These are phyloP conservation scores for Sordariomycetes sp. DNA, from an alignment of 2,329 filamentous ascomycete genomes.

Conservation along the genomic window DNA sequence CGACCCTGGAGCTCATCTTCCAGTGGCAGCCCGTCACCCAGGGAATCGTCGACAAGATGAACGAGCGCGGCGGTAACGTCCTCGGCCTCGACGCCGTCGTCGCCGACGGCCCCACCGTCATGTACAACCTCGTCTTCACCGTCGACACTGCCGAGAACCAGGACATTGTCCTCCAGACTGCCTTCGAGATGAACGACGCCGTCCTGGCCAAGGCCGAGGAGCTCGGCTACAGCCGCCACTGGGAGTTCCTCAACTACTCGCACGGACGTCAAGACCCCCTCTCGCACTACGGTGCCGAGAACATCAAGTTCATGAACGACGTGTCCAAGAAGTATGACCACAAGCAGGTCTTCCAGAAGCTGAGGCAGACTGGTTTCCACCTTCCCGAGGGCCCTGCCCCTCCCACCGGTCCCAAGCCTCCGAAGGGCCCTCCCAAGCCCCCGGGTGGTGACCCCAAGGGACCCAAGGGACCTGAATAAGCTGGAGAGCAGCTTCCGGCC, in stretches of 20 bases:
- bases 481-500: no score
- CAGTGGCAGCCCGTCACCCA: slow-evolving; percentile 22
- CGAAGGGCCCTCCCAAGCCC: slow-evolving; percentile 2
- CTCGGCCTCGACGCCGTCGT: slow-evolving; percentile 22
- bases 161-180: slow-evolving; percentile 18
- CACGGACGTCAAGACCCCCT: slow-evolving; percentile 26
- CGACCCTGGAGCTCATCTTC: slow-evolving; percentile 14
- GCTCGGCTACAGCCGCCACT: slow-evolving; percentile 19
- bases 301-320: slow-evolving; percentile 17
- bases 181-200: slow-evolving; percentile 13
- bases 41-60: slow-evolving; percentile 14
- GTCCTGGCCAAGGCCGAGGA: slow-evolving; percentile 15
- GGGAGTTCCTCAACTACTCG: slow-evolving; percentile 35
- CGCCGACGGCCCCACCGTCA: slow-evolving; percentile 17
- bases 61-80: slow-evolving; percentile 17
- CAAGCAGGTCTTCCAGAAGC: slow-evolving; percentile 18
- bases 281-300: slow-evolving; percentile 24
- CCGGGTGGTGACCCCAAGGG: no score
- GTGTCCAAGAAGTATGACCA: slow-evolving; percentile 22
- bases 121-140: slow-evolving; percentile 27
- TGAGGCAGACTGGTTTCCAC: slow-evolving; percentile 4
- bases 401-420: slow-evolving; percentile 3
- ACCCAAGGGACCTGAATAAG: no score
- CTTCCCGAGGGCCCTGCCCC: neutral
- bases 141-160: slow-evolving; percentile 25